Percentiles rank a stretch among this genome's conserved stretches.
phyloP scores from a whole-genome alignment of 345 rosid species.

The Gossypium anomalum region DNA sequence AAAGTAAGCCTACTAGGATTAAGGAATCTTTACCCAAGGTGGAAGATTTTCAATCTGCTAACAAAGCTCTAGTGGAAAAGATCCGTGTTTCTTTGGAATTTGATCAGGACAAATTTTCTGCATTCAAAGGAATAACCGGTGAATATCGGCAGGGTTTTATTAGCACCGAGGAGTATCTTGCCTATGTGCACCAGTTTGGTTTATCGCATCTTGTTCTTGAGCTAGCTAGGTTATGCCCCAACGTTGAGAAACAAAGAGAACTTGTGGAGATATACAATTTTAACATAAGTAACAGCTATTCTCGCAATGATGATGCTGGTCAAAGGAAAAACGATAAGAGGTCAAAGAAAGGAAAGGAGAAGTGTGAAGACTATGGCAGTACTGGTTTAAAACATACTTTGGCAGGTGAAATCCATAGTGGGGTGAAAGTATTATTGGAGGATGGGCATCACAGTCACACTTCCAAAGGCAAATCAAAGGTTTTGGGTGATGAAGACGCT shows the following conservation, averaged over 20 bases:
- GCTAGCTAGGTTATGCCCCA: conserved; percentile 60
- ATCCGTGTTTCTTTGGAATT: conserved; percentile 45
- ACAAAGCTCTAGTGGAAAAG: conserved; percentile 57
- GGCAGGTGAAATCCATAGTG: conserved; percentile 32
- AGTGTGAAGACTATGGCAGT: conserved; percentile 20
- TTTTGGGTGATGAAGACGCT: conserved; percentile 23
- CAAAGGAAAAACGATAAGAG: conserved; percentile 20
- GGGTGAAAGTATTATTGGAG: conserved; percentile 31
- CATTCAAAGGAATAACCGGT: conserved; percentile 49
- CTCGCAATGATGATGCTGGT: conserved; percentile 19
- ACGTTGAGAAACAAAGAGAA: conserved; percentile 51
- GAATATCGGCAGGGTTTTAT: conserved; percentile 52
- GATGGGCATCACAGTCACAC: conserved; percentile 42
- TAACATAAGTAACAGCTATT: conserved; percentile 27
- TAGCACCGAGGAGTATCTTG: conserved; percentile 40
- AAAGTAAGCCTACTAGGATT: conserved; percentile 22
- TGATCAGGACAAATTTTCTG: conserved; percentile 44
- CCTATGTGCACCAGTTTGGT: conserved; percentile 43
- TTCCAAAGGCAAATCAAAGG: conserved; percentile 36
- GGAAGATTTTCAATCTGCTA: conserved; percentile 54
- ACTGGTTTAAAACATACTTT: conserved; percentile 27
- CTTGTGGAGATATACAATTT: conserved; percentile 42
- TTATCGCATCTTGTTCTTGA: conserved; percentile 52
- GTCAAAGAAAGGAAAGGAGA: conserved; percentile 37
- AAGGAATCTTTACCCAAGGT: conserved; percentile 22